phyloP scores from a whole-genome alignment of 2,329 filamentous ascomycete species.

The Dactylella cylindrospora region DNA sequence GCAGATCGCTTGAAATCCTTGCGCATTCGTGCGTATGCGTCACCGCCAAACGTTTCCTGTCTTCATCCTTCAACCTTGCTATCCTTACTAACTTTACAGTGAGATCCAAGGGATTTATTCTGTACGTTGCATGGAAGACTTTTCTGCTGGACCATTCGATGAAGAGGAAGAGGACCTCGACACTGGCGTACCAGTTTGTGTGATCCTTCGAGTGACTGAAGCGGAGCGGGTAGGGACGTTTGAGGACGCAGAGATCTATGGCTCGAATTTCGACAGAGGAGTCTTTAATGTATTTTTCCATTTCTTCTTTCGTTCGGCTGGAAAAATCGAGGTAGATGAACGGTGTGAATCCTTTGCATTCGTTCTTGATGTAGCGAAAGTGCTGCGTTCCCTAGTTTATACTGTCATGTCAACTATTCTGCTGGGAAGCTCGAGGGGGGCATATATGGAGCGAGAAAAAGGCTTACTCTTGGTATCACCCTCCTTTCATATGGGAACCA shows the following conservation, averaged over 20 bases:
- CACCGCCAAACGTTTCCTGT: conserved; percentile 14
- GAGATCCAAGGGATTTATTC: conserved; percentile 18
- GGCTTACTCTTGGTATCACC: conserved; percentile 17
- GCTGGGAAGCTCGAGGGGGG: background rate
- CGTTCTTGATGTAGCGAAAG: conserved; percentile 22
- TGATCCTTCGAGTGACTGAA: conserved; percentile 18
- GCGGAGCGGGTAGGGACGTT: conserved; percentile 8
- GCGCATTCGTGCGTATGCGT: conserved; percentile 24
- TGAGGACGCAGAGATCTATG: conserved; percentile 15
- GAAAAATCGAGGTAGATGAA: conserved; percentile 24
- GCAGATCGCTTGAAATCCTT: conserved; percentile 10
- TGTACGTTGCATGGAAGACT: conserved; percentile 20
- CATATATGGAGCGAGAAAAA: too few relatives aligned
- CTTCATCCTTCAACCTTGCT: conserved; percentile 11
- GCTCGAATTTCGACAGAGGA: conserved; percentile 5
- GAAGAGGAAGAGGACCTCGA: conserved; percentile 25
- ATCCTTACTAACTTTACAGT: conserved; percentile 5
- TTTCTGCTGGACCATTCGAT: conserved; percentile 19
- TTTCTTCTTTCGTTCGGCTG: conserved; percentile 9
- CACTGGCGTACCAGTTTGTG: conserved; percentile 27
- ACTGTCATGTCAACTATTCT: background rate
- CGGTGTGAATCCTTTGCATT: conserved; percentile 5
- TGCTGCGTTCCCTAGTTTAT: conserved; percentile 3
- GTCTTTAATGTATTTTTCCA: conserved; percentile 17
- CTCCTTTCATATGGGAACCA: conserved; percentile 33